phyloP scores from a whole-genome alignment of 1,139 yeast species.

The Saccharomyces hybrid region DNA sequence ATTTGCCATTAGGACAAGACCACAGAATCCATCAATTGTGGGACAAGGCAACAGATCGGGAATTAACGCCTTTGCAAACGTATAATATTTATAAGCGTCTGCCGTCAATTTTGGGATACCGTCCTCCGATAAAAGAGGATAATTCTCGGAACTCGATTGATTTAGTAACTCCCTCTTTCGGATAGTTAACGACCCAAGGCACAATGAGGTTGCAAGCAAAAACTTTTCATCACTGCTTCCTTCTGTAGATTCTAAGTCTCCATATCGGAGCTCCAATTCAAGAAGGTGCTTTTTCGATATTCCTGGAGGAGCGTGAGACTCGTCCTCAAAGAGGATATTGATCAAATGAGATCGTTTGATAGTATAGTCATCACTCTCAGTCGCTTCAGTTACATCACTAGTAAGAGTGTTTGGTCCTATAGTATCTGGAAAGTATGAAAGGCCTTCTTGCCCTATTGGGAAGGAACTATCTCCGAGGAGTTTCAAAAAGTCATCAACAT shows the following conservation, averaged over 20 bases:
- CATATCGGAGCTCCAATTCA: neutral
- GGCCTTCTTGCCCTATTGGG: neutral
- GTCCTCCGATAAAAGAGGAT: neutral
- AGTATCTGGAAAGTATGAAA: too few species aligned
- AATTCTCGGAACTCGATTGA: neutral
- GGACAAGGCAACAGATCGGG: neutral
- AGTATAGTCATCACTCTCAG: neutral
- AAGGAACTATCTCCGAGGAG: neutral
- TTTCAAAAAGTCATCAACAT: too few species aligned
- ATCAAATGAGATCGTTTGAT: neutral
- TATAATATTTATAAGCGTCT: neutral
- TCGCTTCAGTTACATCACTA: neutral
- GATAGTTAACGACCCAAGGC: conserved; percentile 7
- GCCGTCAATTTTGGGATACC: neutral
- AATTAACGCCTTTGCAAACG: neutral
- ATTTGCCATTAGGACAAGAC: conserved; percentile 5
- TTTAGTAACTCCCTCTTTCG: conserved; percentile 4
- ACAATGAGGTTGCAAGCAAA: conserved; percentile 4
- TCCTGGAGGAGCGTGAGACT: neutral
- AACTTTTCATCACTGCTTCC: conserved; percentile 4
- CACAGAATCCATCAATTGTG: conserved; percentile 4
- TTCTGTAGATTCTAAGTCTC: conserved; percentile 1
- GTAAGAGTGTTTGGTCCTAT: too few species aligned
- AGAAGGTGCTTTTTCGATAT: neutral
- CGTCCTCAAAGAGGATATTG: neutral